Percentiles rank a stretch among this genome's conserved stretches.
phyloP scores from a whole-genome alignment of 768 basidiomycete genomes.

The Podaxis mareebaensis region DNA sequence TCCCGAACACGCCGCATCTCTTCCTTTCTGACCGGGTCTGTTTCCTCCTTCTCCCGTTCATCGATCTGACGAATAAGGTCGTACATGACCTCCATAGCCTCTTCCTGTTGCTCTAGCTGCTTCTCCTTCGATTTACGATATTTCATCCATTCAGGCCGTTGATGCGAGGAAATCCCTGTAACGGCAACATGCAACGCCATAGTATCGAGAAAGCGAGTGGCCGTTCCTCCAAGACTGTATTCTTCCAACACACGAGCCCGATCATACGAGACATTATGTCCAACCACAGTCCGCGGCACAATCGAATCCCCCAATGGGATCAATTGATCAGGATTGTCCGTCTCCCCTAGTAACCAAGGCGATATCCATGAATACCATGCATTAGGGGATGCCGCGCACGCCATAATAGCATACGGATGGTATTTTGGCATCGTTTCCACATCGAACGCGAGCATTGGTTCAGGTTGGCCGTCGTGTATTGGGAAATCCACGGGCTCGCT shows the following conservation, averaged over 20 bases:
- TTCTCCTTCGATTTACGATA: constrained; percentile 71
- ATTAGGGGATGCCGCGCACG: constrained; percentile 77
- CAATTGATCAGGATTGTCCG: constrained; percentile 59
- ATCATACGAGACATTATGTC: constrained; percentile 96
- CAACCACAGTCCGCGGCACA: constrained; percentile 69
- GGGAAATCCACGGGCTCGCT: constrained; percentile 72
- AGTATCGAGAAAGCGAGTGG: constrained; percentile 88
- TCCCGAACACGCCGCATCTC: constrained; percentile 37
- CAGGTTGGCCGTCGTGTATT: constrained; percentile 59
- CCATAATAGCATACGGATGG: constrained; percentile 83
- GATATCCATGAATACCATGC: constrained; percentile 98
- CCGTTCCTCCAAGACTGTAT: constrained; percentile 66
- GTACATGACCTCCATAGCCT: constrained; percentile 62
- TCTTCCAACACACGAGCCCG: constrained; percentile 82
- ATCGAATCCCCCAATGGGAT: constrained; percentile 67
- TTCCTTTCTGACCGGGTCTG: constrained; percentile 44
- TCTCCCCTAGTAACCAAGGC: constrained; percentile 80
- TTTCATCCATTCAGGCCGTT: constrained; percentile 91
- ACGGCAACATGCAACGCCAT: constrained; percentile 94
- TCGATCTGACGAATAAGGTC: constrained; percentile 42
- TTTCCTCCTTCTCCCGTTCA: constrained; percentile 49
- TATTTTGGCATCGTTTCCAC: constrained; percentile 90
- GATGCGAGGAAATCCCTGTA: constrained; percentile 91
- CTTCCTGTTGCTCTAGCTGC: constrained; percentile 54
- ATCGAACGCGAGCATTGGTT: constrained; percentile 85